A percentile compares a stretch with the other conserved stretches of the same genome.
Conservation (phyloP, 345 rosid genomes). For the Gossypium longicalyx region DNA sequence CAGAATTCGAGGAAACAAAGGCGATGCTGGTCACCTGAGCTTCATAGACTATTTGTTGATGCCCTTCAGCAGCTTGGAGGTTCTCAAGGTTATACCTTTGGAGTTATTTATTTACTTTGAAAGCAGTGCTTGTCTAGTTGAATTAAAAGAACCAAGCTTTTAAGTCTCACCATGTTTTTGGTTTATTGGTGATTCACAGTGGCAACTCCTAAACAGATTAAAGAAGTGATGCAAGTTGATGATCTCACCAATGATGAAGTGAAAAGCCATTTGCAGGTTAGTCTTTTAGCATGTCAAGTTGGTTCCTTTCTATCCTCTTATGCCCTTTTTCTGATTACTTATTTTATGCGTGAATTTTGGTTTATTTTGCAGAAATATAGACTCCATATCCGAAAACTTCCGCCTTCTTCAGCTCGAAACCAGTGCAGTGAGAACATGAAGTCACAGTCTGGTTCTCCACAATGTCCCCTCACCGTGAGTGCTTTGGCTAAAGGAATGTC, state of each 20-base stretch:
- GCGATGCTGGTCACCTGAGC: slow-evolving; percentile 79
- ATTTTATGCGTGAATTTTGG: slow-evolving; percentile 5
- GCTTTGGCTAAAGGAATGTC: slow-evolving; percentile 35
- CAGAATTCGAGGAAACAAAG: slow-evolving; percentile 55
- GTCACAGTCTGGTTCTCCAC: slow-evolving; percentile 55
- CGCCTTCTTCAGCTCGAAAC: slow-evolving; percentile 30
- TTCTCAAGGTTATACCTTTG: slow-evolving; percentile 46
- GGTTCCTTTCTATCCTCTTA: neutral
- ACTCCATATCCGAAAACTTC: slow-evolving; percentile 55
- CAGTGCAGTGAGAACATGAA: slow-evolving; percentile 30
- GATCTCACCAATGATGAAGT: slow-evolving; percentile 91
- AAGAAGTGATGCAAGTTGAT: slow-evolving; percentile 70
- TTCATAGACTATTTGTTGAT: slow-evolving; percentile 62
- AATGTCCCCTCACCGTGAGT: slow-evolving; percentile 43
- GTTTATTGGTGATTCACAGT: slow-evolving; percentile 26
- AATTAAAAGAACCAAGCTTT: slow-evolving; percentile 2
- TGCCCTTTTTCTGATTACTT: neutral
- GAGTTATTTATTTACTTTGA: neutral
- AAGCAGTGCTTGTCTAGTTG: neutral
- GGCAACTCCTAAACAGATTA: slow-evolving; percentile 82
- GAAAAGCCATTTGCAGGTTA: slow-evolving; percentile 86
- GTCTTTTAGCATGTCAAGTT: slow-evolving; percentile 10
- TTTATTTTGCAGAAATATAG: slow-evolving; percentile 60
- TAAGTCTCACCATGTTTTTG: neutral
- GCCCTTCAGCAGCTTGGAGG: slow-evolving; percentile 77